phyloP scores from a whole-genome alignment of 2,329 filamentous ascomycete genomes.

The Lasiodiplodia sp. region DNA sequence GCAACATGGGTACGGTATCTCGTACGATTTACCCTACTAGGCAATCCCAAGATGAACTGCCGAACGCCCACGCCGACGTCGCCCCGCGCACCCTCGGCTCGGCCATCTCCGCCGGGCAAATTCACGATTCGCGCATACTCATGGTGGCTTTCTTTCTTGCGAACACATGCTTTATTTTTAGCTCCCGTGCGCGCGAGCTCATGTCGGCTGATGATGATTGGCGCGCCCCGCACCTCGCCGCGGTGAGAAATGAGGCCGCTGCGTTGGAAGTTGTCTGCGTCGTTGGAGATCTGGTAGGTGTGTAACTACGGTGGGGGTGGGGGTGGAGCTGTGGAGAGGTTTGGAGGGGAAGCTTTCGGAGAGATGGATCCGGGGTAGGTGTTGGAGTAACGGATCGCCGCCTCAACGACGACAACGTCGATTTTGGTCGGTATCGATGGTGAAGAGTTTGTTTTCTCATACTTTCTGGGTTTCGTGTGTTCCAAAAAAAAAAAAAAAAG shows the following conservation, averaged over 20 bases:
- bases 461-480: too few relatives aligned
- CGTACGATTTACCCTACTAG: neutral
- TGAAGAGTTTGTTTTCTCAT: too few relatives aligned
- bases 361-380: too few relatives aligned
- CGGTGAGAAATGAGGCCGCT: slow-evolving; percentile 4
- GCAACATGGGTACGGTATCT: too few relatives aligned
- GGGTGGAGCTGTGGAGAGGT: neutral
- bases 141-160: too few relatives aligned
- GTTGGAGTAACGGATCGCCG: too few relatives aligned
- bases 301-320: neutral
- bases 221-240: neutral
- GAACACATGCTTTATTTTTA: neutral
- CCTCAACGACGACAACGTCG: too few relatives aligned
- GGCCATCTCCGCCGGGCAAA: neutral
- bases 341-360: neutral
- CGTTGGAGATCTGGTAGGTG: neutral
- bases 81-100: neutral
- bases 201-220: too few relatives aligned
- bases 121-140: too few relatives aligned
- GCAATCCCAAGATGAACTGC: neutral
- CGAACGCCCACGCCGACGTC: neutral
- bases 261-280: neutral
- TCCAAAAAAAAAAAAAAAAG: too few relatives aligned
- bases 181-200: neutral
- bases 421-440: too few relatives aligned